phyloP scores from a whole-genome alignment of 768 basidiomycete genomes.

The Lactarius sp. region DNA sequence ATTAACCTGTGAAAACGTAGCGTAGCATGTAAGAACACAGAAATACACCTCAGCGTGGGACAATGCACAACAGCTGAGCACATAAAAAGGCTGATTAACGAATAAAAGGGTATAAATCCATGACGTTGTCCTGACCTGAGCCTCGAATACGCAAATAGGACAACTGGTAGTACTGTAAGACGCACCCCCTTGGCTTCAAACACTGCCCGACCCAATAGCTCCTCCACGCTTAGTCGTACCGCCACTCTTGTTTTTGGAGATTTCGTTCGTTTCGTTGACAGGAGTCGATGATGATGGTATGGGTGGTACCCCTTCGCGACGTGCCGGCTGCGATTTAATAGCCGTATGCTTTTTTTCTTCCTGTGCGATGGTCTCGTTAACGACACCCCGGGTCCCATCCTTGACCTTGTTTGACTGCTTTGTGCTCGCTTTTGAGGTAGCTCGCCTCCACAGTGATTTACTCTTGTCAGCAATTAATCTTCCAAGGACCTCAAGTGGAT shows the following conservation, averaged over 20 bases:
- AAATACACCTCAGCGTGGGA: background rate
- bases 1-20: background rate
- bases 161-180: background rate
- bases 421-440: constrained; percentile 11
- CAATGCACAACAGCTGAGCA: background rate
- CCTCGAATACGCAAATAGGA: background rate
- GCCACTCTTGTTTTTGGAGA: background rate
- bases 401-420: background rate
- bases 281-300: background rate
- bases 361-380: background rate
- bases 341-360: background rate
- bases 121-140: constrained; percentile 1
- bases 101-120: background rate
- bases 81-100: background rate
- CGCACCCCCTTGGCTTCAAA: background rate
- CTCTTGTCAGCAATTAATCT: constrained; percentile 21
- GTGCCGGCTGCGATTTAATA: background rate
- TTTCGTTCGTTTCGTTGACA: background rate
- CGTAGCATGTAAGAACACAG: background rate
- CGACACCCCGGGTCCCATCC: background rate
- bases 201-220: background rate
- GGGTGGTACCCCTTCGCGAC: background rate
- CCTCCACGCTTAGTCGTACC: background rate
- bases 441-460: constrained; percentile 21
- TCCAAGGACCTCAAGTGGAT: constrained; percentile 21